Conservation (phyloP, 2,329 filamentous ascomycete genomes). For the Alternaria longipes region DNA sequence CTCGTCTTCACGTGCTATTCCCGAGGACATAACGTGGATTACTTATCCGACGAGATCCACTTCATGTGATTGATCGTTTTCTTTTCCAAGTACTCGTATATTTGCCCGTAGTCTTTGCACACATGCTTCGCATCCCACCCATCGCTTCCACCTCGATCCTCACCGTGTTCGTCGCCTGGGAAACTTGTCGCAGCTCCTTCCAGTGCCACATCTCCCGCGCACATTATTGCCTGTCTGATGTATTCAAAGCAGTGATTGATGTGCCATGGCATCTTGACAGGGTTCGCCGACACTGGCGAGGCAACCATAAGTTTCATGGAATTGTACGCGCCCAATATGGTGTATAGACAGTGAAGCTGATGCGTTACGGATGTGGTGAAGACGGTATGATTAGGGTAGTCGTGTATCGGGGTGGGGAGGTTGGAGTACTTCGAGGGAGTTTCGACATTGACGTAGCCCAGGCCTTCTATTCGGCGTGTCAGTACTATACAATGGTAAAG, state of each 20-base stretch:
- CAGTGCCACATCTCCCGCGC: conserved; percentile 45
- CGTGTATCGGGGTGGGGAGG: conserved; percentile 44
- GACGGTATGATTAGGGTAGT: conserved; percentile 41
- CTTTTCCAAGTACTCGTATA: conserved; percentile 42
- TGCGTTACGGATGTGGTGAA: conserved; percentile 48
- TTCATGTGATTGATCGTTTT: conserved; percentile 40
- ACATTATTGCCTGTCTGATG: conserved; percentile 47
- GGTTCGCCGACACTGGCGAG: conserved; percentile 14
- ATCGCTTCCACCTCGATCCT: conserved; percentile 46
- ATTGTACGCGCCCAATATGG: conserved; percentile 46
- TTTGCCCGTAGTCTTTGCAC: conserved; percentile 44
- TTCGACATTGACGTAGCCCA: conserved; percentile 45
- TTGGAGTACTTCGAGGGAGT: conserved; percentile 33
- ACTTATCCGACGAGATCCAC: conserved; percentile 39
- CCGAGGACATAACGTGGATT: not conserved
- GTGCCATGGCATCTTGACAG: conserved; percentile 46
- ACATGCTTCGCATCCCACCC: conserved; percentile 48
- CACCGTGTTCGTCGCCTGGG: conserved; percentile 32
- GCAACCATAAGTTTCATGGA: conserved; percentile 30
- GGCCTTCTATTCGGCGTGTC: conserved; percentile 30
- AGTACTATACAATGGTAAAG: not conserved
- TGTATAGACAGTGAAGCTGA: conserved; percentile 48
- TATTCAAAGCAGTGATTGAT: conserved; percentile 50
- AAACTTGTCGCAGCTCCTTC: conserved; percentile 47
- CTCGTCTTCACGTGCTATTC: conserved; percentile 5